Evolutionary conservation across 2,329 filamentous ascomycete genomes (phyloP).

Genomic region (Paraphaeosphaeria sporulosa): DNA sequence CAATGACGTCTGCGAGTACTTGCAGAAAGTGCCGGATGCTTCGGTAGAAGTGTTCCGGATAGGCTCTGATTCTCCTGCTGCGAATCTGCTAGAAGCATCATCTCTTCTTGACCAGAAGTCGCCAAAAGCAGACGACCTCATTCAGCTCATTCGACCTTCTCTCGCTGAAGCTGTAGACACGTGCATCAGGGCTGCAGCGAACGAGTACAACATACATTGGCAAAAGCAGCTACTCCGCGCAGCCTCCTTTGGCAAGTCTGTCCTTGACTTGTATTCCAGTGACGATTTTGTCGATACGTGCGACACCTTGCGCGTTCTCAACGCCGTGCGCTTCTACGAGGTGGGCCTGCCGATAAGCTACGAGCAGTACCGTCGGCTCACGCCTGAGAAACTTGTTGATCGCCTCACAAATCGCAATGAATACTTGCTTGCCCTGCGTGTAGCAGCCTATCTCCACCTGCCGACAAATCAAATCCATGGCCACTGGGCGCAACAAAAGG

Average conservation of each 20-base stretch:
- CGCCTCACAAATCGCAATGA: slow-evolving; percentile 88
- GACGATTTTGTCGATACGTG: slow-evolving; percentile 99
- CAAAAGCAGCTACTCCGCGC: slow-evolving; percentile 96
- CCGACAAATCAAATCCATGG: slow-evolving; percentile 91
- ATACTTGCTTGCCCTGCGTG: slow-evolving; percentile 86
- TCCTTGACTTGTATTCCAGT: slow-evolving; percentile 95
- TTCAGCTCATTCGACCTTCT: slow-evolving; percentile 87
- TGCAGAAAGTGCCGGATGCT: slow-evolving; percentile 90
- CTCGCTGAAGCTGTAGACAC: slow-evolving; percentile 92
- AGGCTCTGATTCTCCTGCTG: slow-evolving; percentile 86
- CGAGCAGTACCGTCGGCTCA: slow-evolving; percentile 90
- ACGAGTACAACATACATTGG: slow-evolving; percentile 90
- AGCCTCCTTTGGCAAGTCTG: slow-evolving; percentile 96
- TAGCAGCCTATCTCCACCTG: slow-evolving; percentile 86
- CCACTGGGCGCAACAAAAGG: slow-evolving; percentile 96
- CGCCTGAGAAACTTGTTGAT: slow-evolving; percentile 85
- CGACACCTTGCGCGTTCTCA: slow-evolving; percentile 89
- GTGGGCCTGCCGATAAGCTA: slow-evolving; percentile 90
- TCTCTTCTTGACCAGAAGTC: slow-evolving; percentile 91
- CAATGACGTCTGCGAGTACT: slow-evolving; percentile 93
- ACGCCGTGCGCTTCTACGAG: slow-evolving; percentile 90
- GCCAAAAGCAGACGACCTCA: slow-evolving; percentile 96
- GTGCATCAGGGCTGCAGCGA: slow-evolving; percentile 90
- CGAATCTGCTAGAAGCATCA: slow-evolving; percentile 91
- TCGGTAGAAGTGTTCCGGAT: slow-evolving; percentile 89